These are phyloP conservation scores for Fusarium fujikuroi DNA, from an alignment of 2,329 filamentous ascomycete species.

Conservation along the genomic window DNA sequence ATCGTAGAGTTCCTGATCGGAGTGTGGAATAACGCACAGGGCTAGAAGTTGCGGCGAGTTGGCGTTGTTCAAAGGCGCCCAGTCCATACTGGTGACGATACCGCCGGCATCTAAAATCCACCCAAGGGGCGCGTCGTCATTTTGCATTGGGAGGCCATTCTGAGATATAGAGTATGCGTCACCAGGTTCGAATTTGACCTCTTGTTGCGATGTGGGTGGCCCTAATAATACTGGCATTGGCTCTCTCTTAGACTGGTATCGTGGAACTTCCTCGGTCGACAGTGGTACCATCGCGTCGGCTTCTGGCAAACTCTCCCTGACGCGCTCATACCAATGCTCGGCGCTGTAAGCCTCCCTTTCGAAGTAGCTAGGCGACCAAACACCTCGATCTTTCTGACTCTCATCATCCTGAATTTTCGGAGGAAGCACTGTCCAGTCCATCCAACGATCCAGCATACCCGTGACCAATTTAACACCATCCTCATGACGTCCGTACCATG, in stretches of 20 bases:
- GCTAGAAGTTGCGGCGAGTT: constrained; percentile 60
- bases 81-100: constrained; percentile 63
- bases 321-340: constrained; percentile 44
- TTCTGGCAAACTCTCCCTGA: constrained; percentile 31
- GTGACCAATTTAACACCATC: constrained; percentile 50
- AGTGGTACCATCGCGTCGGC: constrained; percentile 30
- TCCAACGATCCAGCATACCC: constrained; percentile 56
- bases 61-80: constrained; percentile 56
- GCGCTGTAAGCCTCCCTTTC: constrained; percentile 49
- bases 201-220: constrained; percentile 45
- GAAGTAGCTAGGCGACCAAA: constrained; percentile 54
- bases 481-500: constrained; percentile 56
- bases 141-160: constrained; percentile 45
- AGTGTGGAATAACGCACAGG: constrained; percentile 61
- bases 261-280: constrained; percentile 42
- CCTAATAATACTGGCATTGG: constrained; percentile 51
- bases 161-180: constrained; percentile 44
- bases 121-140: constrained; percentile 50
- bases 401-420: constrained; percentile 45
- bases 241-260: constrained; percentile 44
- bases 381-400: constrained; percentile 48
- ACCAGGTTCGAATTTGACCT: constrained; percentile 45
- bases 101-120: constrained; percentile 67
- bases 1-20: constrained; percentile 59
- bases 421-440: constrained; percentile 54